phyloP scores from a whole-genome alignment of 1,284 basidiomycete species.

The Puccinia coronata region DNA sequence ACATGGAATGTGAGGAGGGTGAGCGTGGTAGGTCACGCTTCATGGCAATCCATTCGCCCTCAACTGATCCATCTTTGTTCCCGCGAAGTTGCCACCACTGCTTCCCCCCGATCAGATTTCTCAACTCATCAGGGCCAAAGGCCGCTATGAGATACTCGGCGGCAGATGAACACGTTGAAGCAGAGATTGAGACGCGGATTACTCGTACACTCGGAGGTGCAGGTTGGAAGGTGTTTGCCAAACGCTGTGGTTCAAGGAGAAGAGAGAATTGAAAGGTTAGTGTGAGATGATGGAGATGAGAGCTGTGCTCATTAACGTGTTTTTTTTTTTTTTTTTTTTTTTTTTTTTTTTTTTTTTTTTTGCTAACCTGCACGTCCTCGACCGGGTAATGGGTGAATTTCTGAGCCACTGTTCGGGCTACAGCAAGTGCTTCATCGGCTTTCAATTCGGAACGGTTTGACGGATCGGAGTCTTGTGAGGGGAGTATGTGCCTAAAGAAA shows the following conservation, averaged over 20 bases:
- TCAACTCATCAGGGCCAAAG: slow-evolving; percentile 78
- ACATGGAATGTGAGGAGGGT: slow-evolving; percentile 9
- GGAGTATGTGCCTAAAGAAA: slow-evolving; percentile 18
- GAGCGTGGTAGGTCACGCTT: slow-evolving; percentile 49
- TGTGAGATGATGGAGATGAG: background rate
- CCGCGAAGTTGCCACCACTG: slow-evolving; percentile 97
- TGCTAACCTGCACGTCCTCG: slow-evolving; percentile 57
- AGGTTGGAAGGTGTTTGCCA: slow-evolving; percentile 79
- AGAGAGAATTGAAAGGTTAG: background rate
- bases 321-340: too few relatives aligned
- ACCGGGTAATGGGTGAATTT: slow-evolving; percentile 57
- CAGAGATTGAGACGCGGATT: slow-evolving; percentile 69
- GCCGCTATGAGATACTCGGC: slow-evolving; percentile 75
- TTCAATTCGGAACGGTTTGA: slow-evolving; percentile 73
- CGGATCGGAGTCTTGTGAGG: slow-evolving; percentile 25
- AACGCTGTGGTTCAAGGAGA: slow-evolving; percentile 54
- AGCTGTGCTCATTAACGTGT: too few relatives aligned
- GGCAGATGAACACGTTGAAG: slow-evolving; percentile 71
- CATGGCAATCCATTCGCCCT: slow-evolving; percentile 83
- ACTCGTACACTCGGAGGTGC: slow-evolving; percentile 80
- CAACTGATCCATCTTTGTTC: slow-evolving; percentile 70
- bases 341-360: background rate
- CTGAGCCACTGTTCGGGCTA: slow-evolving; percentile 54
- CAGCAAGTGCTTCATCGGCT: slow-evolving; percentile 68
- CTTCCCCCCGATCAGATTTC: slow-evolving; percentile 77